Percentiles rank a stretch among this genome's conserved stretches.
Conservation (phyloP, 1,284 basidiomycete species). For the Ustilago hordei region DNA sequence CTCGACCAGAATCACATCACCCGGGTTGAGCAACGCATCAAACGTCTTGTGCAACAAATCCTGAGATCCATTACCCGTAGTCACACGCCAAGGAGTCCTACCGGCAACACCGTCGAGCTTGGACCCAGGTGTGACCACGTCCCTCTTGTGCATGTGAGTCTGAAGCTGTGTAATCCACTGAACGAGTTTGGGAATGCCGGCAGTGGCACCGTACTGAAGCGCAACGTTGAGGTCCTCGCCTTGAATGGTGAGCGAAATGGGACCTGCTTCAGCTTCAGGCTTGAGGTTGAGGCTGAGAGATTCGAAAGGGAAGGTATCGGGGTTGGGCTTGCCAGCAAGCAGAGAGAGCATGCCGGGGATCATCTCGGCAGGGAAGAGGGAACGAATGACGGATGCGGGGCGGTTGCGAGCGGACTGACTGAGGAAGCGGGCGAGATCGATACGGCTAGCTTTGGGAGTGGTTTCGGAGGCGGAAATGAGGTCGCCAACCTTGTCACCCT, state of each 20-base stretch:
- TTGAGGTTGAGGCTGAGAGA: conserved; percentile 75
- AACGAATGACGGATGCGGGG: conserved; percentile 71
- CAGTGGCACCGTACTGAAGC: conserved; percentile 75
- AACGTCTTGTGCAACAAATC: conserved; percentile 80
- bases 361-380: conserved; percentile 81
- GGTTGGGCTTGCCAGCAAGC: conserved; percentile 79
- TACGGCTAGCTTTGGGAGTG: conserved; percentile 26
- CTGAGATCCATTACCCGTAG: conserved; percentile 85
- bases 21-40: conserved; percentile 78
- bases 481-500: conserved; percentile 46
- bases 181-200: conserved; percentile 77
- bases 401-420: conserved; percentile 32
- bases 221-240: conserved; percentile 67
- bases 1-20: conserved; percentile 86
- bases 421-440: conserved; percentile 43
- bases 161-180: conserved; percentile 74
- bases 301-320: conserved; percentile 88
- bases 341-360: conserved; percentile 85
- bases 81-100: conserved; percentile 76
- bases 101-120: conserved; percentile 52
- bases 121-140: conserved; percentile 69
- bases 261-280: conserved; percentile 45
- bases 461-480: conserved; percentile 26
- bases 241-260: conserved; percentile 62
- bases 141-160: conserved; percentile 77